These are phyloP conservation scores for Curvularia sp. DNA, from an alignment of 2,329 filamentous ascomycete genomes.

Conservation along the genomic window DNA sequence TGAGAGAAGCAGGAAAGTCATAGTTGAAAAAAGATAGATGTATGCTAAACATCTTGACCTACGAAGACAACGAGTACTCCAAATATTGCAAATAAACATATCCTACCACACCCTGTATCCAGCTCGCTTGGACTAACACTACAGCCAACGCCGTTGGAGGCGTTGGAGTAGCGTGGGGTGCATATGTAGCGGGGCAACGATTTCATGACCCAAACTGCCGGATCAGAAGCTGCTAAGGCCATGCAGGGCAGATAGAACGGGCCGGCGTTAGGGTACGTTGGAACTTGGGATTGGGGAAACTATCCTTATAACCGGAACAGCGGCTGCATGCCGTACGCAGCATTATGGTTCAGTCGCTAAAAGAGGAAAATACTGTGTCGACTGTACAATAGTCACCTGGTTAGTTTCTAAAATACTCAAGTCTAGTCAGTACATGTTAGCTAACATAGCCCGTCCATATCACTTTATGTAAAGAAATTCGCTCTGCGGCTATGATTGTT, in stretches of 20 bases:
- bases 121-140: not conserved
- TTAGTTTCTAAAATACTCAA: not conserved
- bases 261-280: not conserved
- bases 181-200: slow-evolving; percentile 2
- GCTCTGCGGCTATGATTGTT: not conserved
- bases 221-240: not conserved
- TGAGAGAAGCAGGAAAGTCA: too few species aligned
- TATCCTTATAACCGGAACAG: not conserved
- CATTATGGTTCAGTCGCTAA: not conserved
- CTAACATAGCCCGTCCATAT: not conserved
- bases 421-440: too few species aligned
- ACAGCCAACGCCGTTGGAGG: slow-evolving; percentile 5
- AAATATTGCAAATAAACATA: too few species aligned
- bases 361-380: not conserved
- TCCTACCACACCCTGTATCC: not conserved
- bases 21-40: too few species aligned
- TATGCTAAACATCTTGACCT: too few species aligned
- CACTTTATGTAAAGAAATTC: not conserved
- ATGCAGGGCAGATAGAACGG: not conserved
- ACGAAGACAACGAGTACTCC: not conserved
- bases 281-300: not conserved
- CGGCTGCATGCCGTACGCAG: not conserved
- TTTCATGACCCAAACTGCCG: slow-evolving; percentile 10
- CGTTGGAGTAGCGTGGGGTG: slow-evolving; percentile 14
- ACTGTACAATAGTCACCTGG: not conserved